Evolutionary conservation across 2,329 filamentous ascomycete genomes (phyloP).

Genomic region (Paecilomyces dactylethromorphus): DNA sequence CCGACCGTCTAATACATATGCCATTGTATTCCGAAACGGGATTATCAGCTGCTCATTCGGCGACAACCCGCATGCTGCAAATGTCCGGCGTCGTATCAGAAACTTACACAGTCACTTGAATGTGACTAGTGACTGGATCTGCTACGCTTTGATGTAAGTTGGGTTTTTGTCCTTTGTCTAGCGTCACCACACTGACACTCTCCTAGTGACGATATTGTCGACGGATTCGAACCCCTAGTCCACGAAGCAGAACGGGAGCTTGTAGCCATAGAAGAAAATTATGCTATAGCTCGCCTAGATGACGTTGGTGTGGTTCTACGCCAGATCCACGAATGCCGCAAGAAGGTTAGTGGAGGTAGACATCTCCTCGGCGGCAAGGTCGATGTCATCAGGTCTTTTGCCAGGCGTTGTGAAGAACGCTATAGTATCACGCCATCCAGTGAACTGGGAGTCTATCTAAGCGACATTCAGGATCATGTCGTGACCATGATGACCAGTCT

Average conservation of each 20-base stretch:
- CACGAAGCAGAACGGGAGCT: slow-evolving; percentile 75
- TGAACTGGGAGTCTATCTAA: slow-evolving; percentile 88
- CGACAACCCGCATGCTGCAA: slow-evolving; percentile 71
- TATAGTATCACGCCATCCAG: slow-evolving; percentile 85
- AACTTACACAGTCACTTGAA: slow-evolving; percentile 86
- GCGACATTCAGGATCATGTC: slow-evolving; percentile 95
- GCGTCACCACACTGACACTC: slow-evolving; percentile 1
- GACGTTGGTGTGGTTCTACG: slow-evolving; percentile 79
- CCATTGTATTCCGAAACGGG: slow-evolving; percentile 87
- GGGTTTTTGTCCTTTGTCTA: slow-evolving; percentile 25
- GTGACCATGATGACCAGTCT: slow-evolving; percentile 96
- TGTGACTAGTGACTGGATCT: slow-evolving; percentile 92
- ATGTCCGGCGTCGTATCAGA: slow-evolving; percentile 84
- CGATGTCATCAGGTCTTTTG: slow-evolving; percentile 89
- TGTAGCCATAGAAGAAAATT: slow-evolving; percentile 83
- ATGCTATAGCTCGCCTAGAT: slow-evolving; percentile 80
- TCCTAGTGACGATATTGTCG: slow-evolving; percentile 80
- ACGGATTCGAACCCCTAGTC: slow-evolving; percentile 83
- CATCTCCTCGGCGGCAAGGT: slow-evolving; percentile 89
- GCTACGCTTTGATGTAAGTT: slow-evolving; percentile 82
- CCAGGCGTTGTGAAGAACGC: slow-evolving; percentile 92
- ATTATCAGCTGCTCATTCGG: slow-evolving; percentile 86
- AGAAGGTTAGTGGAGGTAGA: slow-evolving; percentile 84
- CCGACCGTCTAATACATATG: slow-evolving; percentile 87
- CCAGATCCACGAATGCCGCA: slow-evolving; percentile 77